Conservation (phyloP, 192 early-diverging fungal genomes). For the Chytriomyces hyalinus region DNA sequence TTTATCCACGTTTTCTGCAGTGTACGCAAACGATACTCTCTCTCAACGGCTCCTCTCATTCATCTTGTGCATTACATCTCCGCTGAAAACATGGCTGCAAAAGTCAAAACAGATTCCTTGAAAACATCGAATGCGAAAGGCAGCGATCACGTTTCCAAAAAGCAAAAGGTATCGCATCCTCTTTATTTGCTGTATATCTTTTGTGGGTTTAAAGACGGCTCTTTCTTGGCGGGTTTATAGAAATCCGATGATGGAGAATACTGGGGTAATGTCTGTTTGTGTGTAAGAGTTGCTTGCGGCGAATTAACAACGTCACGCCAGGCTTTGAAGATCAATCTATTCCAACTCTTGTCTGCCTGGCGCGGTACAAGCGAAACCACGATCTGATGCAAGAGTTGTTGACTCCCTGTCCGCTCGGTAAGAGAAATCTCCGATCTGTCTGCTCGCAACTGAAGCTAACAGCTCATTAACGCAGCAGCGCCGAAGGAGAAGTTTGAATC, state of each 20-base stretch:
- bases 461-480: background rate
- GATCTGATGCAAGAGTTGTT: constrained; percentile 53
- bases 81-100: background rate
- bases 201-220: background rate
- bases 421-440: background rate
- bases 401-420: constrained; percentile 33
- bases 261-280: background rate
- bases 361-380: constrained; percentile 56
- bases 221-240: background rate
- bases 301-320: background rate
- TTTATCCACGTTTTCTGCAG: background rate
- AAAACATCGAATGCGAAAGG: background rate
- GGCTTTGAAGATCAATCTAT: constrained; percentile 29
- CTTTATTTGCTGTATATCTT: background rate
- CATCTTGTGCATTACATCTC: constrained; percentile 11
- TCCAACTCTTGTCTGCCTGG: constrained; percentile 38
- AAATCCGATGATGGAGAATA: background rate
- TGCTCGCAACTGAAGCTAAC: background rate
- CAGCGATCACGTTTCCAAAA: background rate
- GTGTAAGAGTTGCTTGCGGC: background rate
- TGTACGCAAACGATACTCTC: background rate
- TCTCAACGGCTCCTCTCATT: background rate
- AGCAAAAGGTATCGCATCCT: background rate
- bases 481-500: constrained; percentile 4
- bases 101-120: background rate